Conservation (phyloP, 805 yeast species). For the Vanderwaltozyma yarrowii region DNA sequence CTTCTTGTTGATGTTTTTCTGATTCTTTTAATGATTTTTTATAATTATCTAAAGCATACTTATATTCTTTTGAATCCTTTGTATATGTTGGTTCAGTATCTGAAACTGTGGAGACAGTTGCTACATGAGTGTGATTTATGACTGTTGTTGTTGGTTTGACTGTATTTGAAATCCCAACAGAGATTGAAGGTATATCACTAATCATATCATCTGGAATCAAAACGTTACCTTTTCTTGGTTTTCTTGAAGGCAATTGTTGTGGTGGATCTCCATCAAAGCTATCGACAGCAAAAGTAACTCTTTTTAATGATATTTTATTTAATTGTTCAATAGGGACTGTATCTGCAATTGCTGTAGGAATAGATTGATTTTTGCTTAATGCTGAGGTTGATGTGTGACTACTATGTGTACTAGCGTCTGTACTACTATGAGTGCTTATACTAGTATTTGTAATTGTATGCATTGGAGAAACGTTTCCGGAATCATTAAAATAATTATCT, state of each 20-base stretch:
- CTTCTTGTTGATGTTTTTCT: conserved; percentile 64
- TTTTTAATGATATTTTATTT: conserved; percentile 31
- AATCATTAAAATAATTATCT: neutral
- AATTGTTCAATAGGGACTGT: conserved; percentile 24
- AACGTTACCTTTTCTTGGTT: conserved; percentile 73
- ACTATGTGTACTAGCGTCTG: neutral
- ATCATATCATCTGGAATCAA: conserved; percentile 56
- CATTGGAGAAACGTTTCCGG: neutral
- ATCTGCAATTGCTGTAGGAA: neutral
- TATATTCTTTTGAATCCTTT: conserved; percentile 35
- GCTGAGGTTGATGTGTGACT: conserved; percentile 26
- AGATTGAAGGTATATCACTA: conserved; percentile 50
- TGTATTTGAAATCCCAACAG: conserved; percentile 55
- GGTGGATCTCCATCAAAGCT: conserved; percentile 76
- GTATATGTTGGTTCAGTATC: conserved; percentile 24
- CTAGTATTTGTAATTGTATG: conserved; percentile 1
- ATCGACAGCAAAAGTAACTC: conserved; percentile 73
- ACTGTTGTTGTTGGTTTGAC: conserved; percentile 23
- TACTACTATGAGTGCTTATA: neutral
- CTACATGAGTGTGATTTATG: neutral
- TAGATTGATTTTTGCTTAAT: conserved; percentile 36
- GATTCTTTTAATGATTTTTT: conserved; percentile 47
- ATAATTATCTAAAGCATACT: conserved; percentile 50
- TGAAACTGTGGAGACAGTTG: neutral
- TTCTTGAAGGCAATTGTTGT: conserved; percentile 84